Evolutionary conservation across 2,329 filamentous ascomycete species (phyloP), one percentile per base, ranked within the genome.

Genomic region (Colletotrichum sp.): DNA sequence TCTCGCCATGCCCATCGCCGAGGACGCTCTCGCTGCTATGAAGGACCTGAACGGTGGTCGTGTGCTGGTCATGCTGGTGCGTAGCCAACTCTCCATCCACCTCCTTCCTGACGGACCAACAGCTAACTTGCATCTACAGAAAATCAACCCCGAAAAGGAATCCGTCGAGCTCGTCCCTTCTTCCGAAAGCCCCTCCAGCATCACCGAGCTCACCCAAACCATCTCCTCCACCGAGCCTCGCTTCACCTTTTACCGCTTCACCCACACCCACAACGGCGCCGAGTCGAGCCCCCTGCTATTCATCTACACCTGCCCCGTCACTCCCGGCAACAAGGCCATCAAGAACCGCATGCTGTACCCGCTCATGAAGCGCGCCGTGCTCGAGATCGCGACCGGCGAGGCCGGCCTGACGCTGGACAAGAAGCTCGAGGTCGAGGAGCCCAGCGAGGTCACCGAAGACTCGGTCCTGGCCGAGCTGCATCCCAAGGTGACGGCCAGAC

Each of bases 271-370:
- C 77, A 85, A 87, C 36, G 91, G 91, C 26, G 78, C 82, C 62
- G 85, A 89, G 75, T 86, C 88, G 69, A 89, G 88, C 71, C 91
- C 93, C 4, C 87, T 96, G 64, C 88, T 96, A 8, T 97, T 97
- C 87, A 92, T 97, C 82, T 96, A 96, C 86, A 96, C 95, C 8
- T 96, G 94, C 83, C 95, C 95, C 1, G 87, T 90, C 9, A 89
- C 93, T 6, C 86, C 90, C 0, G 90, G 88, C 32, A 92, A 89
- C 69, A 95, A 93, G 85, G 87, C 90, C 69, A 94, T 97, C 87
- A 96, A 95, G 87, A 93, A 94, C 85, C 90, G 95, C 78, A 98
- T 98, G 95, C 85, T 97, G 81, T 97, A 97, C 83, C 94, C 95
- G 39, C 87, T 93, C 30, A 93, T 93, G 87, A 93, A 93, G 85